Conservation (phyloP, 1,284 basidiomycete genomes). For the Rhodotorula sp. region DNA sequence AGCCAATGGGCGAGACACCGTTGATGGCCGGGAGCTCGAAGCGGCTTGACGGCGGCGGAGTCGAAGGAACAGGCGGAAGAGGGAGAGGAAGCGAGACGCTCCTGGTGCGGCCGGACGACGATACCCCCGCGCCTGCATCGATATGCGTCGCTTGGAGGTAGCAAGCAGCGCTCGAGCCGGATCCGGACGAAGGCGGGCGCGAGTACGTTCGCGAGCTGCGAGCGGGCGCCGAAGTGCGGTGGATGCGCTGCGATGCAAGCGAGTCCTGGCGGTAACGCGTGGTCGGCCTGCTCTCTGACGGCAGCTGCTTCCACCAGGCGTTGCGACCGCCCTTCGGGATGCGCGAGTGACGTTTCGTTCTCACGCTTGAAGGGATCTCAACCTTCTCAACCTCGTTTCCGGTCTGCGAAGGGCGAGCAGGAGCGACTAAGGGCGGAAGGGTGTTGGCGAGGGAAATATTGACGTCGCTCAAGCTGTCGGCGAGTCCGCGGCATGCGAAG, state of each 20-base stretch:
- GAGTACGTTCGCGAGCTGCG: not conserved
- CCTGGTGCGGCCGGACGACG: not conserved
- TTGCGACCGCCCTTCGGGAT: not conserved
- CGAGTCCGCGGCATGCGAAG: conserved; percentile 16
- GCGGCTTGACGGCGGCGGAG: not conserved
- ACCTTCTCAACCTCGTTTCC: not conserved
- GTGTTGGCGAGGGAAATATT: not conserved
- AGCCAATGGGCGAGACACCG: conserved; percentile 19
- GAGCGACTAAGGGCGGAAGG: not conserved
- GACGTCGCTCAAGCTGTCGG: not conserved
- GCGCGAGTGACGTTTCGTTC: not conserved
- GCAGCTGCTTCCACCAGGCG: conserved; percentile 12
- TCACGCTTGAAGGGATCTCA: too few relatives aligned
- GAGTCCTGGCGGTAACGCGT: not conserved
- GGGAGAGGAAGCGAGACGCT: not conserved
- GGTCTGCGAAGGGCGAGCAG: not conserved
- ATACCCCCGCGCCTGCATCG: too few relatives aligned
- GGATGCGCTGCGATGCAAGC: not conserved
- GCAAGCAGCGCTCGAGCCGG: too few relatives aligned
- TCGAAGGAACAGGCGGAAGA: not conserved
- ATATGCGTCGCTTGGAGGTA: too few relatives aligned
- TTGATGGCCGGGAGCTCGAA: conserved; percentile 1
- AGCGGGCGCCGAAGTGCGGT: not conserved
- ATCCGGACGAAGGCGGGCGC: not conserved
- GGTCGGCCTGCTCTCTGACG: not conserved